Conservation (phyloP, 225 moss, liverwort and hornwort genomes). For the Pleurozium schreberi region DNA sequence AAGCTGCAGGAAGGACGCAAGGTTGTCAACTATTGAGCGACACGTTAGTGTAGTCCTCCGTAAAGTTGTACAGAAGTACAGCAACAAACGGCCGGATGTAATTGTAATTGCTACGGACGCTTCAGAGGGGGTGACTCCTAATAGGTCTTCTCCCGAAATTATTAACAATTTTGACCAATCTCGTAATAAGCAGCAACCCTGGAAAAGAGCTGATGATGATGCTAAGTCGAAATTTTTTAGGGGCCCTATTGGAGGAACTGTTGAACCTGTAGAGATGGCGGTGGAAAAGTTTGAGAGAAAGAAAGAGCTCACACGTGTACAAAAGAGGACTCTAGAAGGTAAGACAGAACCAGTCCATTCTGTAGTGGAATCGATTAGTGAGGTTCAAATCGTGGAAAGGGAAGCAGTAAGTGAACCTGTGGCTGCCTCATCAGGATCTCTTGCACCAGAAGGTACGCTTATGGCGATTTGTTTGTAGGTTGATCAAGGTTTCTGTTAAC, state of each 20-base stretch:
- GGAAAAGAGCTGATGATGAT: slow-evolving; percentile 17
- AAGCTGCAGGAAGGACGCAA: slow-evolving; percentile 50
- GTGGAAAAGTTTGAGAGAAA: slow-evolving; percentile 9
- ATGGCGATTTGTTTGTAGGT: neutral
- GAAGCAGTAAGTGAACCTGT: neutral
- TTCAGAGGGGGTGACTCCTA: slow-evolving; percentile 5
- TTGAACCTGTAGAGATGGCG: slow-evolving; percentile 10
- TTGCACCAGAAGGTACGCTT: slow-evolving; percentile 14
- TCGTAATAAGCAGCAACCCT: slow-evolving; percentile 15
- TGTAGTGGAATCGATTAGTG: neutral
- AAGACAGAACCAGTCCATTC: neutral
- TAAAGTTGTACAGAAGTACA: slow-evolving; percentile 81
- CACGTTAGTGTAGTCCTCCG: slow-evolving; percentile 68
- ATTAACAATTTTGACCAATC: slow-evolving; percentile 15
- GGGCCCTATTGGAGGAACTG: slow-evolving; percentile 12
- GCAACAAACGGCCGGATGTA: slow-evolving; percentile 91
- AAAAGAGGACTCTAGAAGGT: neutral
- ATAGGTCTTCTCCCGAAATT: neutral
- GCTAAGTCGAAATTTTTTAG: slow-evolving; percentile 12
- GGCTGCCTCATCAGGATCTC: neutral
- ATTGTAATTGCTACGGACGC: slow-evolving; percentile 78
- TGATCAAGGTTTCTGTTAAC: neutral
- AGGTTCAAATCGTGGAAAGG: neutral
- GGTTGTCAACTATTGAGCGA: slow-evolving; percentile 67
- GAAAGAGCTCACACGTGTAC: neutral